Evolutionary conservation across 2,329 filamentous ascomycete species (phyloP).

Genomic region (Thielaviopsis musarum): DNA sequence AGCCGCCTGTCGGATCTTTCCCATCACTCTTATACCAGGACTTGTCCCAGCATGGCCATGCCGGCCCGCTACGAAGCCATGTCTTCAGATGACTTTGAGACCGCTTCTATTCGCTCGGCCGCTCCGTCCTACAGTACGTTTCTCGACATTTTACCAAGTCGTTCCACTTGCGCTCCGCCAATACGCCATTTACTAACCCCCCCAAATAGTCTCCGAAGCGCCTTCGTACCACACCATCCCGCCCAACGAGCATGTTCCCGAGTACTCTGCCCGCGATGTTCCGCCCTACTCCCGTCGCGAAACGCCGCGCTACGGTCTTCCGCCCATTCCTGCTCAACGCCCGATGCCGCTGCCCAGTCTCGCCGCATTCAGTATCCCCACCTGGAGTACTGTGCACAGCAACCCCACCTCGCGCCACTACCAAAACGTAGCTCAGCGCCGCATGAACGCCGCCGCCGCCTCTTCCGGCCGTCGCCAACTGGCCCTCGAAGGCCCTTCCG

Average conservation of each 20-base stretch:
- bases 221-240: slow-evolving; percentile 46
- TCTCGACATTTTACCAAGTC: neutral
- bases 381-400: slow-evolving; percentile 38
- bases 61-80: slow-evolving; percentile 17
- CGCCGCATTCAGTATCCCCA: slow-evolving; percentile 37
- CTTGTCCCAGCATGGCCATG: neutral
- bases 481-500: neutral
- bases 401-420: slow-evolving; percentile 43
- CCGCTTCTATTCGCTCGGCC: slow-evolving; percentile 46
- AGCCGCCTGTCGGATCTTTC: neutral
- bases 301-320: slow-evolving; percentile 24
- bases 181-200: neutral
- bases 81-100: slow-evolving; percentile 43
- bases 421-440: slow-evolving; percentile 45
- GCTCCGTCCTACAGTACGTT: slow-evolving; percentile 51
- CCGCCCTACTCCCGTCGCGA: slow-evolving; percentile 10
- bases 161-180: neutral
- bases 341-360: slow-evolving; percentile 27
- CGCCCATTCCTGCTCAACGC: slow-evolving; percentile 28
- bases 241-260: slow-evolving; percentile 30
- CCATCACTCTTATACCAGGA: neutral
- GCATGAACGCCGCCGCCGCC: slow-evolving; percentile 30
- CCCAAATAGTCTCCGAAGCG: slow-evolving; percentile 39
- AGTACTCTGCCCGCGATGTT: slow-evolving; percentile 28
- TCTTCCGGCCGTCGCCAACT: slow-evolving; percentile 18